These are phyloP conservation scores for Adansonia rubrostipa DNA, from an alignment of 441 rosid species.

Conservation along the genomic window DNA sequence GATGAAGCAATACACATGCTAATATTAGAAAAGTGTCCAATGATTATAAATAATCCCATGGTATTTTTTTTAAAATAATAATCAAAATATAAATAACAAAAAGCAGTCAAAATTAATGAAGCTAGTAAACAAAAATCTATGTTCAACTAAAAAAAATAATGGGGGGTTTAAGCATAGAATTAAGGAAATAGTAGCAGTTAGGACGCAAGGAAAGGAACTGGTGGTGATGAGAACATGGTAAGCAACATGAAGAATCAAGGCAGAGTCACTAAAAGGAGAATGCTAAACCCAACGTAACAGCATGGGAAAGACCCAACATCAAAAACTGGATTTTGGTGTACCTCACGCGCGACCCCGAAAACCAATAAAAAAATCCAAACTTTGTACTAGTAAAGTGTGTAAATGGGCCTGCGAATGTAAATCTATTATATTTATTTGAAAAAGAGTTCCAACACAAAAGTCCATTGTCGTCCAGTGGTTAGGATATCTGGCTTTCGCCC, in stretches of 20 bases:
- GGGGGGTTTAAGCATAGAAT: not conserved
- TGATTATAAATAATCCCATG: not conserved
- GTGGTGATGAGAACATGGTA: conserved; percentile 69
- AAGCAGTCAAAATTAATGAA: not conserved
- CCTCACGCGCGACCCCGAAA: conserved; percentile 88
- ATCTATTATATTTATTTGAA: not conserved
- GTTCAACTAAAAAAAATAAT: not conserved
- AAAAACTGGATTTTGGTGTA: conserved; percentile 71
- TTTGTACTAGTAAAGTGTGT: not conserved
- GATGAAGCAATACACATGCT: not conserved
- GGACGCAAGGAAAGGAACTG: conserved; percentile 74
- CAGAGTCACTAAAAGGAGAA: conserved; percentile 73
- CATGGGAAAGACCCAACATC: conserved; percentile 67
- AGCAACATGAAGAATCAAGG: conserved; percentile 69
- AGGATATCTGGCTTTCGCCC: conserved; percentile 22
- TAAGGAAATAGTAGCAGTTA: conserved; percentile 55
- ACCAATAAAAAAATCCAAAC: conserved; percentile 18
- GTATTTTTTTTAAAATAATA: not conserved
- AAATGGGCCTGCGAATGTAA: not conserved
- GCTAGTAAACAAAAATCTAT: not conserved
- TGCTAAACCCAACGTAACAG: conserved; percentile 80
- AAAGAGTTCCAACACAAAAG: conserved; percentile 46
- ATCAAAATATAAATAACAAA: not conserved
- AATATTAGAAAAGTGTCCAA: not conserved
- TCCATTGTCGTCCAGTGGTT: no score